Evolutionary conservation across 1,284 basidiomycete species (phyloP).

Genomic region (Paramarasmius palmivorus): DNA sequence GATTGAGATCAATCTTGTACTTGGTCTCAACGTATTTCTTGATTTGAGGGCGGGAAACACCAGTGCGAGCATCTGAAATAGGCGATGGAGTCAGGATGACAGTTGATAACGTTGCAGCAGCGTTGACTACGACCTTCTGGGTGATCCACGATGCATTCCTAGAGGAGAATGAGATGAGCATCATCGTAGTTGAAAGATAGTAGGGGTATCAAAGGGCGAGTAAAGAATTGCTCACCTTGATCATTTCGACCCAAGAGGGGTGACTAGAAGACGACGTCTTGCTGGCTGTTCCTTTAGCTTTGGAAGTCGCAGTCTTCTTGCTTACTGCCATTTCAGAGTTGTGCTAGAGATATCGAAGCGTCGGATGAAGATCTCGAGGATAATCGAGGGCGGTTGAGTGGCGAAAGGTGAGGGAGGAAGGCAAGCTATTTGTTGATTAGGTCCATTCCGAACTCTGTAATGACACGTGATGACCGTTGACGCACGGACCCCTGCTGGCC

Average conservation of each 20-base stretch:
- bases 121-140: constrained; percentile 36
- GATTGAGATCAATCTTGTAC: constrained; percentile 63
- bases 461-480: constrained; percentile 1
- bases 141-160: constrained; percentile 69
- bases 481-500: background rate
- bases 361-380: background rate
- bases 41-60: constrained; percentile 74
- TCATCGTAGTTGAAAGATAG: constrained; percentile 12
- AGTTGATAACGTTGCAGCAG: constrained; percentile 4
- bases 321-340: constrained; percentile 21
- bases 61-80: constrained; percentile 51
- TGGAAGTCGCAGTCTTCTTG: constrained; percentile 35
- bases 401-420: background rate
- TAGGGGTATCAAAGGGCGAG: constrained; percentile 8
- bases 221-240: constrained; percentile 40
- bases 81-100: background rate
- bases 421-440: background rate
- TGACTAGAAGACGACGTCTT: constrained; percentile 40
- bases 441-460: background rate
- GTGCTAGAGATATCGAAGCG: constrained; percentile 24
- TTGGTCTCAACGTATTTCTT: constrained; percentile 76
- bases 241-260: constrained; percentile 55
- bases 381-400: background rate
- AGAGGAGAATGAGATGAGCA: background rate
- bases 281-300: constrained; percentile 29